Percentiles rank a stretch among this genome's conserved stretches.
Conservation (phyloP, 2,329 filamentous ascomycete genomes). For the Neopestalotiopsis sp. region DNA sequence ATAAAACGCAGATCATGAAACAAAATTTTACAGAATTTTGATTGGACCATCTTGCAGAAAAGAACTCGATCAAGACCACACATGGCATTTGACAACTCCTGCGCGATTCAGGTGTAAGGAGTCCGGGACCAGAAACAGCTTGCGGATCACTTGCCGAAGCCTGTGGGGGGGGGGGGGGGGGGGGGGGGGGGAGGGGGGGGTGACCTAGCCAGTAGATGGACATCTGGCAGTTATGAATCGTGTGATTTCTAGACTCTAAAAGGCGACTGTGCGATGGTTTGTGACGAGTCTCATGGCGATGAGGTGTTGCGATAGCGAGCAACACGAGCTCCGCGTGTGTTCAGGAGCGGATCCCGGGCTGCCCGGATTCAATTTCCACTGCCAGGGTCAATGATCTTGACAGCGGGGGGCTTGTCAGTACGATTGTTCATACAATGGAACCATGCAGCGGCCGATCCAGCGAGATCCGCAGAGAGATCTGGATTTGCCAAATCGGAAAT, state of each 20-base stretch:
- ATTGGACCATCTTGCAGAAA: conserved; percentile 8
- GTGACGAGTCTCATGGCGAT: background rate
- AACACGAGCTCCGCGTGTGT: background rate
- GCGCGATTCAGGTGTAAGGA: background rate
- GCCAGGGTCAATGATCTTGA: conserved; percentile 3
- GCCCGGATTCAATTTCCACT: background rate
- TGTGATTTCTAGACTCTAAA: background rate
- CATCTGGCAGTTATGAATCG: background rate
- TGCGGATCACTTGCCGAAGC: background rate
- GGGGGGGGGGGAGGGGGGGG: too few relatives aligned
- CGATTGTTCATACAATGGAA: background rate
- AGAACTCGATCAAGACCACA: background rate
- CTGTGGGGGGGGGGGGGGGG: background rate
- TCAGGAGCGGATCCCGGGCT: background rate
- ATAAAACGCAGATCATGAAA: background rate
- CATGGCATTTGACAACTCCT: background rate
- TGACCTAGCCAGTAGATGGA: background rate
- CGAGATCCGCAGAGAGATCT: background rate
- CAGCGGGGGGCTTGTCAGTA: background rate
- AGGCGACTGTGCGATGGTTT: background rate
- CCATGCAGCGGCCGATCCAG: background rate
- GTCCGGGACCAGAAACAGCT: background rate
- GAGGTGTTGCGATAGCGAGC: background rate
- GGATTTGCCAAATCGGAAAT: background rate
- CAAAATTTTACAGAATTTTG: background rate